Percentiles rank a stretch among this genome's conserved stretches.
These are phyloP conservation scores for Pseudocercospora musae DNA, from an alignment of 2,329 filamentous ascomycete genomes.

Conservation along the genomic window DNA sequence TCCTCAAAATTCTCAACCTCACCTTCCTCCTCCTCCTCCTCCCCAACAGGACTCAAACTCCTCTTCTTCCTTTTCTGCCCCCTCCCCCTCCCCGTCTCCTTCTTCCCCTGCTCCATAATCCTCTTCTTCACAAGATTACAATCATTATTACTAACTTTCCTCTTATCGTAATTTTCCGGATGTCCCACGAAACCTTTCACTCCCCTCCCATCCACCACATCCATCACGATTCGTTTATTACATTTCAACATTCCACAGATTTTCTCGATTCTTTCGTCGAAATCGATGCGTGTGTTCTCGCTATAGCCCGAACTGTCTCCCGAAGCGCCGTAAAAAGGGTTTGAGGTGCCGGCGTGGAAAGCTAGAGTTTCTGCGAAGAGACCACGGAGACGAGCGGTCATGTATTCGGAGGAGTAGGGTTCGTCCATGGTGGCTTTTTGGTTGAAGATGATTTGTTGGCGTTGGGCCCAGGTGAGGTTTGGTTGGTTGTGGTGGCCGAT, in stretches of 20 bases:
- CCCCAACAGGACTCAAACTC: not conserved
- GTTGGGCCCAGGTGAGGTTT: slow-evolving; percentile 2
- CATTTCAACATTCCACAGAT: slow-evolving; percentile 10
- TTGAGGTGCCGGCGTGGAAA: slow-evolving; percentile 14
- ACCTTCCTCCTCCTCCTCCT: not conserved
- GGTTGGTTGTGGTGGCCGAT: not conserved
- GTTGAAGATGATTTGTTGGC: slow-evolving; percentile 21
- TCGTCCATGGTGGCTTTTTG: slow-evolving; percentile 18
- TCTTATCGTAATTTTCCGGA: slow-evolving; percentile 17
- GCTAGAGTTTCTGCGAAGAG: slow-evolving; percentile 17
- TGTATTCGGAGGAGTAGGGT: slow-evolving; percentile 8
- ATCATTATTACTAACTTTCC: slow-evolving; percentile 21
- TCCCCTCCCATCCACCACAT: slow-evolving; percentile 24
- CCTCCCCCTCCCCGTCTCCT: slow-evolving; percentile 1
- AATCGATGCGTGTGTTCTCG: slow-evolving; percentile 9
- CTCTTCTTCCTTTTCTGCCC: slow-evolving; percentile 3
- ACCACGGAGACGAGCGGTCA: slow-evolving; percentile 20
- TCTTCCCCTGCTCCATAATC: slow-evolving; percentile 22
- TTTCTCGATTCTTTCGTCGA: slow-evolving; percentile 12
- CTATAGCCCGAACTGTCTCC: slow-evolving; percentile 20
- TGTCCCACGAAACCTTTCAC: slow-evolving; percentile 22
- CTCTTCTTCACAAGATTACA: slow-evolving; percentile 24
- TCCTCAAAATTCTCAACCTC: not conserved
- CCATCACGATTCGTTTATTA: slow-evolving; percentile 23
- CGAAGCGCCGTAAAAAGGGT: slow-evolving; percentile 14